These are phyloP conservation scores for Mycena rebaudengoi DNA, from an alignment of 768 basidiomycete species.

Conservation along the genomic window DNA sequence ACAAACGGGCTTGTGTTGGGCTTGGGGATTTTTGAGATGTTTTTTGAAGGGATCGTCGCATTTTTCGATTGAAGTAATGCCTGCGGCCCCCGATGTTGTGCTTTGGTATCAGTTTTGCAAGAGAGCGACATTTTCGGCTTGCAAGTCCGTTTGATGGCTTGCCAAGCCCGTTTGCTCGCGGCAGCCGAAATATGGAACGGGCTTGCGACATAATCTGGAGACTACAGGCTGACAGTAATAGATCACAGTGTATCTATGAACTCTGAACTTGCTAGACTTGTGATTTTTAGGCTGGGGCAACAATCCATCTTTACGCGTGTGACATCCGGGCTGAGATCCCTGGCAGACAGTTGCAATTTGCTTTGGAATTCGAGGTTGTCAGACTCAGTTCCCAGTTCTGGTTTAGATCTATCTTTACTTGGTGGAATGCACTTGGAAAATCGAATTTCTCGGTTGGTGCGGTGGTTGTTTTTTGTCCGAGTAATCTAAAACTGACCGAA, in stretches of 20 bases:
- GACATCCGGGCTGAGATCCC: not conserved
- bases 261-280: constrained; percentile 1
- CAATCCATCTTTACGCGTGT: not conserved
- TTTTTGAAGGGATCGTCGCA: not conserved
- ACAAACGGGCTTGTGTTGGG: constrained; percentile 1
- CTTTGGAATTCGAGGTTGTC: not conserved
- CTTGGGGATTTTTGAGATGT: not conserved
- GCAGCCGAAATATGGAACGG: constrained; percentile 5
- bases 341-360: not conserved
- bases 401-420: not conserved
- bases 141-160: too few relatives aligned
- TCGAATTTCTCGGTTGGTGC: too few relatives aligned
- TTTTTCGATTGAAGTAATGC: constrained; percentile 3
- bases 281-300: not conserved
- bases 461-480: too few relatives aligned
- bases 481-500: too few relatives aligned
- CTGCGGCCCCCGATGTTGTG: not conserved
- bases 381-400: not conserved
- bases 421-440: too few relatives aligned
- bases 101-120: constrained; percentile 1
- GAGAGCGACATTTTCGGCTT: constrained; percentile 7
- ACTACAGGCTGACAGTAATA: not conserved
- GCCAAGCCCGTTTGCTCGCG: not conserved
- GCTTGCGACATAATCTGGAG: constrained; percentile 3
- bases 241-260: constrained; percentile 1